Conservation (phyloP, 163 green algal genomes). For the Chloromonas sp. region DNA sequence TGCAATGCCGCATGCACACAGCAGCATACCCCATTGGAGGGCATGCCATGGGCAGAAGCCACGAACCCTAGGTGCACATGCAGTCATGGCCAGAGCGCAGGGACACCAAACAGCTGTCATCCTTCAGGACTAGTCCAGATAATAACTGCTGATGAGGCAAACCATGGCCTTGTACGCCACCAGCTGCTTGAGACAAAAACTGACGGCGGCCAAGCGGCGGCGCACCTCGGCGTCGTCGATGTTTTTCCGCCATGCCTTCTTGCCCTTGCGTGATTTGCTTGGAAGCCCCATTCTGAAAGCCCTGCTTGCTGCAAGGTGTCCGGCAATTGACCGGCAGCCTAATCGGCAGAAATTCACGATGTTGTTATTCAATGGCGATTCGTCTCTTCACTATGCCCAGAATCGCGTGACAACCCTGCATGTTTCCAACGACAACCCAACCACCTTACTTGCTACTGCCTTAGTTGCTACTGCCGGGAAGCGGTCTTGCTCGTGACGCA, state of each 20-base stretch:
- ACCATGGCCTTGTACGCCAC: neutral
- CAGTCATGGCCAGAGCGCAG: too few relatives aligned
- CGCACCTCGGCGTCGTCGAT: slow-evolving; percentile 28
- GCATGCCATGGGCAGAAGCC: neutral
- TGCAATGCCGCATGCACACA: neutral
- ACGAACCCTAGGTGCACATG: neutral
- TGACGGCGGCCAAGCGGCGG: neutral
- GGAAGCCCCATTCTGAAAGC: neutral
- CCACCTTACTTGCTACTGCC: neutral
- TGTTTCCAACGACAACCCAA: neutral
- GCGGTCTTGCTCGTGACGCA: too few relatives aligned
- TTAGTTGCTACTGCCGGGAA: neutral
- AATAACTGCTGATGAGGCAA: neutral
- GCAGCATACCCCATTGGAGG: neutral
- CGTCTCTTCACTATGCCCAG: too few relatives aligned
- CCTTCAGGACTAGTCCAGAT: neutral
- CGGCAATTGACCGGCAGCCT: too few relatives aligned
- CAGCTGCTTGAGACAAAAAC: neutral
- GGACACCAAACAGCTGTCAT: too few relatives aligned
- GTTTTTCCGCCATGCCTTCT: slow-evolving; percentile 39
- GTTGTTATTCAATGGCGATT: too few relatives aligned
- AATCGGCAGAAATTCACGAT: too few relatives aligned
- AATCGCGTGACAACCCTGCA: neutral
- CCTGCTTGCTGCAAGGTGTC: neutral
- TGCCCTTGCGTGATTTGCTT: slow-evolving; percentile 6